Conservation (phyloP, 2,329 filamentous ascomycete genomes). For the Fusarium protoensiforme region DNA sequence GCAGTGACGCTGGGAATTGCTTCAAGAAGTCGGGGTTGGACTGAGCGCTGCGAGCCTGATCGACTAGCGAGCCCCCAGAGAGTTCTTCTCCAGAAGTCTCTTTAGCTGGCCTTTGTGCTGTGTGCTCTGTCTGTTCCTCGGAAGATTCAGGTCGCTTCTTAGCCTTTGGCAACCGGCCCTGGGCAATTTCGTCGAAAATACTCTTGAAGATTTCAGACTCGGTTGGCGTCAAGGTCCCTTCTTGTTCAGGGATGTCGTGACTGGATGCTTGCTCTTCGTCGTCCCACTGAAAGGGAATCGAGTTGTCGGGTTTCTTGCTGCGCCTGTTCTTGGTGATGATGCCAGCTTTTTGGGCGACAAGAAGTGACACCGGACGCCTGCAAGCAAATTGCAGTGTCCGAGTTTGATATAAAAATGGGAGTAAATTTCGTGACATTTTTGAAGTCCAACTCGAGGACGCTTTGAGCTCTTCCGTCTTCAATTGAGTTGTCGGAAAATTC, state of each 20-base stretch:
- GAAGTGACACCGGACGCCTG: conserved; percentile 39
- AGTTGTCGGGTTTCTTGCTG: conserved; percentile 43
- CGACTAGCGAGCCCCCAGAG: conserved; percentile 45
- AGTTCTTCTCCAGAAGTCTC: neutral
- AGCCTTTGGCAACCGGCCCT: conserved; percentile 48
- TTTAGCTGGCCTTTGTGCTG: neutral
- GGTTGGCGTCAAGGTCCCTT: conserved; percentile 66
- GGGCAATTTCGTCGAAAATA: conserved; percentile 61
- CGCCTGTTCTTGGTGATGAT: conserved; percentile 23
- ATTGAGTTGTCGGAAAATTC: conserved; percentile 30
- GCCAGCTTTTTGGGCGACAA: conserved; percentile 35
- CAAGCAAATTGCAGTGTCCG: conserved; percentile 60
- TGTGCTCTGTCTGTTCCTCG: neutral
- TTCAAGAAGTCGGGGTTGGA: conserved; percentile 51
- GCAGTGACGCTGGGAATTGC: conserved; percentile 53
- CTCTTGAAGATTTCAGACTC: conserved; percentile 70
- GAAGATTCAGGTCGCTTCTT: conserved; percentile 30
- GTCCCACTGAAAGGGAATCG: conserved; percentile 66
- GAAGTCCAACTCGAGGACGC: neutral
- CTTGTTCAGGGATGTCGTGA: conserved; percentile 31
- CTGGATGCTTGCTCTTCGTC: conserved; percentile 52
- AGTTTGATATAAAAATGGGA: conserved; percentile 80
- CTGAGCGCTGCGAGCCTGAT: conserved; percentile 46
- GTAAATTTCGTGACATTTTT: conserved; percentile 61
- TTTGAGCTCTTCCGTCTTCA: neutral